Conservation (phyloP, 2,329 filamentous ascomycete species). For the Talaromyces sp. region DNA sequence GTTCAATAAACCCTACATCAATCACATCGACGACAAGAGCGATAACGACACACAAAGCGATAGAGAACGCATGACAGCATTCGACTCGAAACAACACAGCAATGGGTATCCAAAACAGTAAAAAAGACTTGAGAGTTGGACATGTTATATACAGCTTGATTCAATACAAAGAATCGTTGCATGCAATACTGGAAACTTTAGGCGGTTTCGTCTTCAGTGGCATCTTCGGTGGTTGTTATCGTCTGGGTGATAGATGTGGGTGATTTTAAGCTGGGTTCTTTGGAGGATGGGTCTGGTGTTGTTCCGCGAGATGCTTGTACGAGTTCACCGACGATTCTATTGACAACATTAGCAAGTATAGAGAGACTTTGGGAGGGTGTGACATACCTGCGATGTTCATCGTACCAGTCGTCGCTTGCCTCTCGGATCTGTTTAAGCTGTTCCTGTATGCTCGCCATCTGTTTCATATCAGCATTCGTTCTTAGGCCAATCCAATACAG, state of each 20-base stretch:
- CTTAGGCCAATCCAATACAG: constrained; percentile 21
- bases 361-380: not conserved
- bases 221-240: not conserved
- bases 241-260: constrained; percentile 11
- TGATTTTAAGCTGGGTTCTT: constrained; percentile 26
- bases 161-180: not conserved
- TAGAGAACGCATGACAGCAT: not conserved
- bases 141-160: not conserved
- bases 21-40: not conserved
- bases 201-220: not conserved
- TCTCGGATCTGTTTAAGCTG: constrained; percentile 46
- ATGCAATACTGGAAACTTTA: not conserved
- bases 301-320: constrained; percentile 32
- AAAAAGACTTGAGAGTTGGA: not conserved
- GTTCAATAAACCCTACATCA: not conserved
- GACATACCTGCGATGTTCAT: constrained; percentile 41
- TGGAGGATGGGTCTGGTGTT: constrained; percentile 31
- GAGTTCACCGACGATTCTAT: constrained; percentile 39
- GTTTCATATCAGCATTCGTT: constrained; percentile 23
- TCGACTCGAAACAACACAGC: not conserved
- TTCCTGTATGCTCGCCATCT: constrained; percentile 49
- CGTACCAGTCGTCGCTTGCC: constrained; percentile 44
- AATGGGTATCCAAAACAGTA: not conserved
- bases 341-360: constrained; percentile 6
- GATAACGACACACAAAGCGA: not conserved